Conservation (phyloP, 148 eudicot genomes). For the Fagopyrum tataricum region DNA sequence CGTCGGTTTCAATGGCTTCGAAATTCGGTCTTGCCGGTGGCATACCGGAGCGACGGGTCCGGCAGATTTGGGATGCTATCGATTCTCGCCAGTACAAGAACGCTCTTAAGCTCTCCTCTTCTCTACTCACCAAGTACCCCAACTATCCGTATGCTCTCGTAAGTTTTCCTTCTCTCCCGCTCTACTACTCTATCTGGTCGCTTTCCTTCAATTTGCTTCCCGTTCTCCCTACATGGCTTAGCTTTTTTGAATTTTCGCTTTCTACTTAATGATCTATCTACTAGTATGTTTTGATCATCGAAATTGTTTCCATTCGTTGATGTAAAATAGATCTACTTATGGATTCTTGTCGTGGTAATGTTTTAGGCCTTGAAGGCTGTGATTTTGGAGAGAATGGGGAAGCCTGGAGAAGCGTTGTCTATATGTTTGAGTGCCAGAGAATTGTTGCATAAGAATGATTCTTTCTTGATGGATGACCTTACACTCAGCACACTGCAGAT, state of each 20-base stretch:
- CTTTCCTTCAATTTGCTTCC: background rate
- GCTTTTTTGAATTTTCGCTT: too few relatives aligned
- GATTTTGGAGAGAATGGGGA: conserved; percentile 77
- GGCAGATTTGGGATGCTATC: conserved; percentile 94
- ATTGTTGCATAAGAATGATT: conserved; percentile 37
- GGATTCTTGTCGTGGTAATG: background rate
- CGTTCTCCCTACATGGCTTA: too few relatives aligned
- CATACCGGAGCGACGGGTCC: conserved; percentile 83
- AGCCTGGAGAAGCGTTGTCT: conserved; percentile 67
- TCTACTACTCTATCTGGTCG: background rate
- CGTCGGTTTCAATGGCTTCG: conserved; percentile 39
- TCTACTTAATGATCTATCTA: background rate
- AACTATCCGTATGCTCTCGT: conserved; percentile 76
- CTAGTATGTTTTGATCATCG: background rate
- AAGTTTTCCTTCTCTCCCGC: conserved; percentile 12
- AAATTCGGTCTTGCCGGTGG: conserved; percentile 84
- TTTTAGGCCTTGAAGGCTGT: conserved; percentile 72
- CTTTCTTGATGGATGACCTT: conserved; percentile 59
- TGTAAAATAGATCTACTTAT: background rate
- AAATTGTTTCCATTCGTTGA: background rate
- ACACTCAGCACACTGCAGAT: conserved; percentile 88
- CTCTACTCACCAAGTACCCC: conserved; percentile 67
- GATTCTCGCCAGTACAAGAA: conserved; percentile 87
- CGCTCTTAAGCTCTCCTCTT: conserved; percentile 62
- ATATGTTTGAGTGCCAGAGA: conserved; percentile 71